phyloP scores from a whole-genome alignment of 441 rosid genomes.

The Hura crepitans region DNA sequence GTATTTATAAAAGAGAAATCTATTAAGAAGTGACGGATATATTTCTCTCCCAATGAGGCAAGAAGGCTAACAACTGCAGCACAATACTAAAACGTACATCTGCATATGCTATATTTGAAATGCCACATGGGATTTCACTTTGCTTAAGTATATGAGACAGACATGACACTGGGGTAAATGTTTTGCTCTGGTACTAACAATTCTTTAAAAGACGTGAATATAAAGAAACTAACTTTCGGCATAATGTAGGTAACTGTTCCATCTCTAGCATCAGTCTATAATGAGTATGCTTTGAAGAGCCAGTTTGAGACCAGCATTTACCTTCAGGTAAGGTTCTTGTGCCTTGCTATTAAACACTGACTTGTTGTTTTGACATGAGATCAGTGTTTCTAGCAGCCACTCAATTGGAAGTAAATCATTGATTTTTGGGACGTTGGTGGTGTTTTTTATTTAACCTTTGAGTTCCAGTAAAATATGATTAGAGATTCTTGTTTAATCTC shows the following conservation, averaged over 20 bases:
- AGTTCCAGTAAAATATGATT: not conserved
- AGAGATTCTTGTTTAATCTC: conserved; percentile 6
- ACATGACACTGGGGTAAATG: not conserved
- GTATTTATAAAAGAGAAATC: too few relatives aligned
- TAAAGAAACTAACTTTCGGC: not conserved
- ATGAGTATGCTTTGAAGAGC: conserved; percentile 93
- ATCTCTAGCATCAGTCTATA: conserved; percentile 89
- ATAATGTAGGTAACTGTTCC: conserved; percentile 71
- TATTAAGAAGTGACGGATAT: too few relatives aligned
- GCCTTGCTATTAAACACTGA: too few relatives aligned
- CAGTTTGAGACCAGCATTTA: conserved; percentile 94
- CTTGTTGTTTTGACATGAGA: not conserved
- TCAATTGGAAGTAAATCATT: not conserved
- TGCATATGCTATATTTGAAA: not conserved
- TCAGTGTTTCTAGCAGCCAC: not conserved
- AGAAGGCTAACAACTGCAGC: not conserved
- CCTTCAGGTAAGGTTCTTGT: conserved; percentile 72
- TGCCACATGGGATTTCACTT: not conserved
- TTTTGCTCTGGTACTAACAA: not conserved
- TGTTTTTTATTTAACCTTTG: conserved; percentile 1
- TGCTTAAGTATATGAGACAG: not conserved
- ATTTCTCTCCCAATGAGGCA: too few relatives aligned
- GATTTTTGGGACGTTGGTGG: not conserved
- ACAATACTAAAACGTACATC: not conserved
- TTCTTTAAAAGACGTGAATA: not conserved